Evolutionary conservation across 148 eudicot species (phyloP).

Genomic region (Rhododendron williamsianum): DNA sequence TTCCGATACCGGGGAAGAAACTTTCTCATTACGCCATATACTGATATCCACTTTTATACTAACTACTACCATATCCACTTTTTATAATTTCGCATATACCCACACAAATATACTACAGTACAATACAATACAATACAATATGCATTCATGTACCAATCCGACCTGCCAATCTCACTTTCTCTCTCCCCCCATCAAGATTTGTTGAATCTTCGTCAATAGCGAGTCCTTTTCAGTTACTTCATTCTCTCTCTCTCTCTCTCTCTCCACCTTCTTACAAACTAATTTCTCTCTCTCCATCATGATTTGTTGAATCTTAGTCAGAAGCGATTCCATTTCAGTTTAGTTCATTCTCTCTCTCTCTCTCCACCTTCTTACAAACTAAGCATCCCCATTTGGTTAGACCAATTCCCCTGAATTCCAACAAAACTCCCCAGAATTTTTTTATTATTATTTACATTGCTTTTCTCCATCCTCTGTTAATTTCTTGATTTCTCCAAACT

Average conservation of each 20-base stretch:
- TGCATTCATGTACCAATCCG: no score
- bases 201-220: no score
- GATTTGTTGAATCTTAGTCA: neutral
- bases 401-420: neutral
- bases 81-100: no score
- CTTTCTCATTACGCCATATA: neutral
- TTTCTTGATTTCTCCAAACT: neutral
- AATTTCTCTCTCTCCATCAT: neutral
- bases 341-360: neutral
- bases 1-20: neutral
- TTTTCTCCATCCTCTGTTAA: neutral
- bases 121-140: no score
- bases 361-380: neutral
- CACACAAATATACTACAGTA: no score
- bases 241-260: neutral
- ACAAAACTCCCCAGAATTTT: neutral
- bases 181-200: neutral
- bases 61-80: neutral
- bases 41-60: neutral
- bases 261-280: neutral
- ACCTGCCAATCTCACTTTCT: no score
- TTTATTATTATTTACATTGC: no score
- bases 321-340: neutral
- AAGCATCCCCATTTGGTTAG: conserved; percentile 2
- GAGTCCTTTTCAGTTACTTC: no score